Evolutionary conservation across 148 eudicot genomes (phyloP).

Genomic region (Silene uniflora): DNA sequence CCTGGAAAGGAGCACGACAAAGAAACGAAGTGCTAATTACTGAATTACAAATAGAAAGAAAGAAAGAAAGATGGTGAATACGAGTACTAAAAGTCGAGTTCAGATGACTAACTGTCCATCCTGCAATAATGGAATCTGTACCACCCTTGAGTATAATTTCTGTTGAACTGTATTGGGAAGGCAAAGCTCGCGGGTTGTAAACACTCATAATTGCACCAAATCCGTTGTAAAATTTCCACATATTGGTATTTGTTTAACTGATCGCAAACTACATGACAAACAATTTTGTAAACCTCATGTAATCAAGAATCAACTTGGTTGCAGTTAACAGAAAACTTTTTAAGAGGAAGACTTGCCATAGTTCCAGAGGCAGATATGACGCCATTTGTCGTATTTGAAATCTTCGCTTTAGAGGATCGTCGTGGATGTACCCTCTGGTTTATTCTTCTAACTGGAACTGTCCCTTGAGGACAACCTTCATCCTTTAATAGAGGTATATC

Average conservation of each 20-base stretch:
- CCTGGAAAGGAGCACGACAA: background rate
- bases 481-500: too few species aligned
- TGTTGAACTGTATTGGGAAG: slow-evolving; percentile 20
- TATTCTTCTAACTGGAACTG: slow-evolving; percentile 19
- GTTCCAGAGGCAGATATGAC: slow-evolving; percentile 19
- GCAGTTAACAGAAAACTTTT: background rate
- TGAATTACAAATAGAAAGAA: too few species aligned
- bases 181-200: slow-evolving; percentile 19
- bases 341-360: too few species aligned
- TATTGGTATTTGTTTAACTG: slow-evolving; percentile 19
- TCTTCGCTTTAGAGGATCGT: background rate
- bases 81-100: background rate
- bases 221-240: slow-evolving; percentile 16
- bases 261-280: slow-evolving; percentile 16
- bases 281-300: background rate
- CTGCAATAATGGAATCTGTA: slow-evolving; percentile 18
- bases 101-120: slow-evolving; percentile 16
- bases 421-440: too few species aligned
- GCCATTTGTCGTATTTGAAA: background rate
- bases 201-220: slow-evolving; percentile 14
- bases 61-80: too few species aligned
- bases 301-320: too few species aligned
- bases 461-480: slow-evolving; percentile 19
- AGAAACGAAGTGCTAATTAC: background rate
- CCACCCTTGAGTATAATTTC: slow-evolving; percentile 19